Evolutionary conservation across 2,329 filamentous ascomycete genomes (phyloP), one percentile per base, ranked within the genome.

Genomic region (Hymenoscyphus scutula): DNA sequence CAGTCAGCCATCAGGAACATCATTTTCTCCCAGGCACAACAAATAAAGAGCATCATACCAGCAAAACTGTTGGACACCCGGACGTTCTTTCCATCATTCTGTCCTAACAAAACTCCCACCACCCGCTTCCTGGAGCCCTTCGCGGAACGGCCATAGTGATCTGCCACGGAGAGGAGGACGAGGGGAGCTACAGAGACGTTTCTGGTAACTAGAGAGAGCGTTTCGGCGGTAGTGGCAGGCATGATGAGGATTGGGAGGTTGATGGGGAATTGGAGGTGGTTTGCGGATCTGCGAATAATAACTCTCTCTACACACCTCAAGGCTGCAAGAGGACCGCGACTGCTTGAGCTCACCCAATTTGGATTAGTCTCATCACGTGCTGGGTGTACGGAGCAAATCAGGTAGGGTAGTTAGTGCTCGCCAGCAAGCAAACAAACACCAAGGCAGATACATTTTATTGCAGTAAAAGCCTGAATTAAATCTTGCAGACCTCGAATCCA

Each of bases 1-100:
- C 8, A 41, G 37, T 58, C 48, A 48, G 37, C 23, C 1, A 19
- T 17, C 57, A 32, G 11, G 25, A 25, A 15, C 19, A 5, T 13
- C 17, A 29, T 54, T 17, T 11, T 34, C n/a, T 29, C 19, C 53
- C 51, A 29, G 29, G 27, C 2, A 27, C 15, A 30, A 23, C 15
- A 27, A 5, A 57, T 53, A n/a, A 3, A 25, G 23, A 10, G 11
- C 23, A 58, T 54, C 85, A 58, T 77, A 97, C 94, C 93, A 74
- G 95, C 95, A 78, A 98, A 99, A 80, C 95, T 97, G 86, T 99
- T 99, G 69, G 95, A 98, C 72, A 98, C 95, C 69, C 95, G 88
- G 76, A 97, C 95, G 74, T 92, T 93, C 80, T 94, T 94, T 73
- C 95, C 93, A 78, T 97, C 91, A 72, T 98, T 98, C 79, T 97